Evolutionary conservation across 2,329 filamentous ascomycete species (phyloP).

Genomic region (Plectosphaerella plurivora): DNA sequence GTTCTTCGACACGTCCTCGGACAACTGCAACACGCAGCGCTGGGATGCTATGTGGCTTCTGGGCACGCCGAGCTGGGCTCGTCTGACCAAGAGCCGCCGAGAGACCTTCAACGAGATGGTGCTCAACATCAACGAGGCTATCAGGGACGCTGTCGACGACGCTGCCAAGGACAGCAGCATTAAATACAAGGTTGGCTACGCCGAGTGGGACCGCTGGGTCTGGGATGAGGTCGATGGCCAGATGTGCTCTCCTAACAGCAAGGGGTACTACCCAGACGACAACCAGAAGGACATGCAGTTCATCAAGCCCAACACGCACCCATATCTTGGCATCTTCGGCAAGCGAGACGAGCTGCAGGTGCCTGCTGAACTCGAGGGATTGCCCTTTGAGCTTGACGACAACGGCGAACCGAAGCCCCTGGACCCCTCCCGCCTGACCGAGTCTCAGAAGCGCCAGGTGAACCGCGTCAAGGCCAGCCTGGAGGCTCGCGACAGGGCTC

Average conservation of each 20-base stretch:
- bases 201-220: slow-evolving; percentile 23
- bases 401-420: not conserved
- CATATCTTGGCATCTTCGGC: not conserved
- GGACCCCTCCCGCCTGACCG: not conserved
- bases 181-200: slow-evolving; percentile 17
- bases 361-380: too few species aligned
- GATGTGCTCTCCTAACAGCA: slow-evolving; percentile 15
- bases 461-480: not conserved
- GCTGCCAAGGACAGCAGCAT: slow-evolving; percentile 2
- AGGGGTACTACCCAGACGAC: slow-evolving; percentile 21
- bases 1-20: slow-evolving; percentile 23
- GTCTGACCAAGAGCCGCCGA: not conserved
- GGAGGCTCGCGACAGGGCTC: not conserved
- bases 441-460: not conserved
- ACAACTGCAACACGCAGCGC: not conserved
- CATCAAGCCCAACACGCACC: slow-evolving; percentile 21
- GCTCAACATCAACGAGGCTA: slow-evolving; percentile 18
- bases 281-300: slow-evolving; percentile 24
- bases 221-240: not conserved
- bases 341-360: not conserved
- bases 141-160: slow-evolving; percentile 17
- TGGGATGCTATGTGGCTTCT: not conserved
- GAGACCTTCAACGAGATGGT: not conserved
- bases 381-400: too few species aligned
- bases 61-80: not conserved